Evolutionary conservation across 768 basidiomycete species (phyloP).

Genomic region (Amanita phalloides): DNA sequence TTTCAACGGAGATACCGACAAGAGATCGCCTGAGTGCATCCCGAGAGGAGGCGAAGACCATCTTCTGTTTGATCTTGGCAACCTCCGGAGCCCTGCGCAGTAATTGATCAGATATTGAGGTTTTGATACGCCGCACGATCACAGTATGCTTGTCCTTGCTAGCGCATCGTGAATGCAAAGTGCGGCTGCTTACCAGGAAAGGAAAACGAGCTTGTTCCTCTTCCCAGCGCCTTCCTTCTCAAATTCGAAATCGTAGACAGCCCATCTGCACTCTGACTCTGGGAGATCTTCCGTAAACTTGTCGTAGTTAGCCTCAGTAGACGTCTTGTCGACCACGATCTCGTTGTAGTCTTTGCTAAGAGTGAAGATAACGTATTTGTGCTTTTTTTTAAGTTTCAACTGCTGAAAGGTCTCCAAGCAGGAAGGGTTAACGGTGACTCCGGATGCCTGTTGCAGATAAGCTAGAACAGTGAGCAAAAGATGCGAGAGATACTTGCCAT

Average conservation of each 20-base stretch:
- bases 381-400: conserved; percentile 67
- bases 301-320: conserved; percentile 44
- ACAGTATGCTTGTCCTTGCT: not conserved
- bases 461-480: not conserved
- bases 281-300: conserved; percentile 69
- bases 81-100: conserved; percentile 71
- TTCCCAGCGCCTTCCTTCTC: conserved; percentile 62
- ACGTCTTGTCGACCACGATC: conserved; percentile 69
- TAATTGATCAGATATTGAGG: conserved; percentile 13
- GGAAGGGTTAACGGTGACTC: conserved; percentile 44
- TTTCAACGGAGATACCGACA: conserved; percentile 66
- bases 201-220: conserved; percentile 80
- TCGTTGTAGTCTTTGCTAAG: conserved; percentile 53
- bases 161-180: not conserved
- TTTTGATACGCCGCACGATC: not conserved
- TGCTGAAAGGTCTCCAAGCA: conserved; percentile 55
- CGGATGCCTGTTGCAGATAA: conserved; percentile 39
- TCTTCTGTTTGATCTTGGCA: conserved; percentile 84
- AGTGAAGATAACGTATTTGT: conserved; percentile 77
- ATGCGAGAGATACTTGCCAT: conserved; percentile 16
- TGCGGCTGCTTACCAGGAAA: conserved; percentile 61
- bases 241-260: conserved; percentile 88
- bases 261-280: conserved; percentile 69
- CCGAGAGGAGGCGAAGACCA: conserved; percentile 85
- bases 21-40: conserved; percentile 67